Evolutionary conservation across 139 green algal genomes (phyloP).

Genomic region (Microglena sp.): DNA sequence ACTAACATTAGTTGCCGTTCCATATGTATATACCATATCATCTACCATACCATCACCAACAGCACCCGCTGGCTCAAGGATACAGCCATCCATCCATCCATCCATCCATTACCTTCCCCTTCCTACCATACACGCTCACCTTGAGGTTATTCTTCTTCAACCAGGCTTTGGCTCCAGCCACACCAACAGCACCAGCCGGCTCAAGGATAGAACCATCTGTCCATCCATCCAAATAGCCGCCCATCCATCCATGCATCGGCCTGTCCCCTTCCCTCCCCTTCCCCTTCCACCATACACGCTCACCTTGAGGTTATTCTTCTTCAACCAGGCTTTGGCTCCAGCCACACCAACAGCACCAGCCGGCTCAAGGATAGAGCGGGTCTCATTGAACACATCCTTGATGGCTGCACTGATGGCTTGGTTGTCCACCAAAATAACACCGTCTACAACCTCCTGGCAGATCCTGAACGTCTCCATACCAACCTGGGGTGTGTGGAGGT

Average conservation of each 20-base stretch:
- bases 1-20: too few relatives aligned
- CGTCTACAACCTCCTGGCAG: constrained; percentile 78
- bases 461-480: constrained; percentile 88
- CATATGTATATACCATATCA: too few relatives aligned
- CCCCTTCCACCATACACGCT: background rate
- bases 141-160: constrained; percentile 43
- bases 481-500: constrained; percentile 47
- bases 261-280: background rate
- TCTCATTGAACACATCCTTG: constrained; percentile 81
- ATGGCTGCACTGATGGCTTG: constrained; percentile 78
- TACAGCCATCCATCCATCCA: constrained; percentile 54
- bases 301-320: constrained; percentile 45
- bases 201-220: constrained; percentile 75
- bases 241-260: too few relatives aligned
- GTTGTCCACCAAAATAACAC: constrained; percentile 85
- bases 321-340: constrained; percentile 70
- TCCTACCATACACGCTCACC: constrained; percentile 16
- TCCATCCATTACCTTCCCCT: background rate
- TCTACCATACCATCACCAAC: too few relatives aligned
- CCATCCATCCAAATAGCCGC: too few relatives aligned
- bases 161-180: constrained; percentile 86
- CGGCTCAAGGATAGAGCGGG: constrained; percentile 71
- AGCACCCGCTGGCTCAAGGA: constrained; percentile 88
- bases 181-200: constrained; percentile 82
- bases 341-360: constrained; percentile 82